Percentiles rank a stretch among this genome's conserved stretches.
phyloP scores from a whole-genome alignment of 2,329 filamentous ascomycete genomes.

The Epichloe glyceriae region DNA sequence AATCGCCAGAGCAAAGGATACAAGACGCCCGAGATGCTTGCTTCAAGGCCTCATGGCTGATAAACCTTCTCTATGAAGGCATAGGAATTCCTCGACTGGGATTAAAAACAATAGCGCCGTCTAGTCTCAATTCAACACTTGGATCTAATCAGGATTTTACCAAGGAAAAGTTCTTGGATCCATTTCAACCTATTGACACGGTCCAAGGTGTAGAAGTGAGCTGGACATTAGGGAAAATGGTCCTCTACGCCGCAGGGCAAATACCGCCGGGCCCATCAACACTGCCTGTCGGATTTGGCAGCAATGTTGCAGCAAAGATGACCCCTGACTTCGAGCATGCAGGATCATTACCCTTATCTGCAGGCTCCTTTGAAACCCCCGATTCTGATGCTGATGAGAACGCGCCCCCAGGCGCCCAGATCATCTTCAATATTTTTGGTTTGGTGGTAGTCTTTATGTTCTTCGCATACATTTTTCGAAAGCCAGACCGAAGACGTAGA shows the following conservation, averaged over 20 bases:
- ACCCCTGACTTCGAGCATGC: conserved; percentile 77
- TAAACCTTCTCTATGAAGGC: conserved; percentile 90
- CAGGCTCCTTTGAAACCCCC: conserved; percentile 29
- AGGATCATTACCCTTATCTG: conserved; percentile 36
- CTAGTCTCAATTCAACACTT: conserved; percentile 58
- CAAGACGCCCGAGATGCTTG: conserved; percentile 76
- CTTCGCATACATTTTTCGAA: conserved; percentile 61
- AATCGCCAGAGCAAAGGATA: conserved; percentile 63
- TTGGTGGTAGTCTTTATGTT: conserved; percentile 52
- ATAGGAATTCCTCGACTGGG: conserved; percentile 85
- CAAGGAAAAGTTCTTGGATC: conserved; percentile 62
- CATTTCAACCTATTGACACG: conserved; percentile 88
- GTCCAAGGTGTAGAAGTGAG: conserved; percentile 85
- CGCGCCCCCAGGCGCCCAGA: neutral
- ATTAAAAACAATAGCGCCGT: conserved; percentile 47
- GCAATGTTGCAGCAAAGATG: conserved; percentile 53
- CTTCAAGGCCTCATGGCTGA: conserved; percentile 97
- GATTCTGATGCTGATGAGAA: conserved; percentile 10
- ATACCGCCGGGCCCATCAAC: conserved; percentile 46
- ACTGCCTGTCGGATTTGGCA: conserved; percentile 83
- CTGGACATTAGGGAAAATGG: conserved; percentile 95
- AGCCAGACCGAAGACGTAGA: conserved; percentile 54
- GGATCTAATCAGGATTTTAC: conserved; percentile 50
- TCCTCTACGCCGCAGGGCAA: conserved; percentile 86
- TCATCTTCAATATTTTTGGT: neutral